phyloP scores from a whole-genome alignment of 805 yeast species.

The Cyberlindnera petersonii region DNA sequence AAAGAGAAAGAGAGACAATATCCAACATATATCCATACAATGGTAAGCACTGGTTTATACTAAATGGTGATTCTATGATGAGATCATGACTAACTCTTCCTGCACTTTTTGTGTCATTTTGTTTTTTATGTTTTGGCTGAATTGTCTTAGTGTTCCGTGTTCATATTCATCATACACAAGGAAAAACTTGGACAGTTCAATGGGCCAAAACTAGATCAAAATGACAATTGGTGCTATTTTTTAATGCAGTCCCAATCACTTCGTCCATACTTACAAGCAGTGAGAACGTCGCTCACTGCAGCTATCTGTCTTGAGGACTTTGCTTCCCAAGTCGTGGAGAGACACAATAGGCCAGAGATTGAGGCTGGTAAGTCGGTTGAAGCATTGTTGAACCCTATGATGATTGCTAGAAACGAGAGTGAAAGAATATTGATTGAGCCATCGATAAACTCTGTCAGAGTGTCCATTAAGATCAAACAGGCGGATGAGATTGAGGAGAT shows the following conservation, averaged over 20 bases:
- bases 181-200: no score
- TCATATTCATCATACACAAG: background rate
- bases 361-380: conserved; percentile 84
- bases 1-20: no score
- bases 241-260: conserved; percentile 82
- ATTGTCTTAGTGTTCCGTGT: no score
- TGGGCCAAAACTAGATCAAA: background rate
- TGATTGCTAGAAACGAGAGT: conserved; percentile 87
- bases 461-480: conserved; percentile 90
- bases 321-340: conserved; percentile 91
- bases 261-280: conserved; percentile 92
- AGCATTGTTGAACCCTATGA: conserved; percentile 82
- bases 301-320: conserved; percentile 91
- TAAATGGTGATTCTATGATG: no score
- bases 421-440: conserved; percentile 93
- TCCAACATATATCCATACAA: no score
- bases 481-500: conserved; percentile 96
- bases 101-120: no score
- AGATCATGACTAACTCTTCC: no score
- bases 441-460: conserved; percentile 86
- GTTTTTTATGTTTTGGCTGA: no score
- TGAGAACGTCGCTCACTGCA: conserved; percentile 87
- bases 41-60: no score
- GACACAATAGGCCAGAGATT: conserved; percentile 96
- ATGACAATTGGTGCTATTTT: background rate